phyloP scores from a whole-genome alignment of 805 yeast genomes.

The Yamadazyma kitorensis region DNA sequence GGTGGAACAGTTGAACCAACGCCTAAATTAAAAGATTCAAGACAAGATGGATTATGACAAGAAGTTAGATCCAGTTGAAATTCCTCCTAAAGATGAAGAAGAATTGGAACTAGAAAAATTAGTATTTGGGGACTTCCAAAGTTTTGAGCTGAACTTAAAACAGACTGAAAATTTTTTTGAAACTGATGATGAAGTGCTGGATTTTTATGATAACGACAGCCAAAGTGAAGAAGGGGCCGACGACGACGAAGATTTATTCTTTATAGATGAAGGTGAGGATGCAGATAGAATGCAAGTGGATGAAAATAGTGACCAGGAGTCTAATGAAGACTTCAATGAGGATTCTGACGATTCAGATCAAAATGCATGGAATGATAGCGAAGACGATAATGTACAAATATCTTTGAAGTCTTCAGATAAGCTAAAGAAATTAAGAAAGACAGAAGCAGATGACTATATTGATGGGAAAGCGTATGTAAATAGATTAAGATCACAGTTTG shows the following conservation, averaged over 20 bases:
- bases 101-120: slow-evolving; percentile 76
- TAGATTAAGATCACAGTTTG: slow-evolving; percentile 70
- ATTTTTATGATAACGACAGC: slow-evolving; percentile 24
- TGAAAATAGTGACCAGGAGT: slow-evolving; percentile 23
- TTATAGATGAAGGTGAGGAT: slow-evolving; percentile 38
- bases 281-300: slow-evolving; percentile 23
- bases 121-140: slow-evolving; percentile 85
- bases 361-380: slow-evolving; percentile 80
- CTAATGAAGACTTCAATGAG: slow-evolving; percentile 15
- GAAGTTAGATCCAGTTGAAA: no score
- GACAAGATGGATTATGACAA: no score
- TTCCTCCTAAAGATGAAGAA: slow-evolving; percentile 80
- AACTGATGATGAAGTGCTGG: slow-evolving; percentile 32
- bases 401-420: slow-evolving; percentile 59
- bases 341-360: slow-evolving; percentile 28
- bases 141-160: slow-evolving; percentile 64
- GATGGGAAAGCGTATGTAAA: slow-evolving; percentile 59
- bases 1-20: no score
- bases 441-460: slow-evolving; percentile 51
- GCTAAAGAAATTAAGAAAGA: slow-evolving; percentile 66
- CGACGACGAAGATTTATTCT: slow-evolving; percentile 41
- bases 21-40: no score
- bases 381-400: slow-evolving; percentile 72
- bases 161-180: slow-evolving; percentile 57
- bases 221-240: slow-evolving; percentile 27